phyloP scores from a whole-genome alignment of 2,329 filamentous ascomycete genomes.

The Geosmithia morbida region DNA sequence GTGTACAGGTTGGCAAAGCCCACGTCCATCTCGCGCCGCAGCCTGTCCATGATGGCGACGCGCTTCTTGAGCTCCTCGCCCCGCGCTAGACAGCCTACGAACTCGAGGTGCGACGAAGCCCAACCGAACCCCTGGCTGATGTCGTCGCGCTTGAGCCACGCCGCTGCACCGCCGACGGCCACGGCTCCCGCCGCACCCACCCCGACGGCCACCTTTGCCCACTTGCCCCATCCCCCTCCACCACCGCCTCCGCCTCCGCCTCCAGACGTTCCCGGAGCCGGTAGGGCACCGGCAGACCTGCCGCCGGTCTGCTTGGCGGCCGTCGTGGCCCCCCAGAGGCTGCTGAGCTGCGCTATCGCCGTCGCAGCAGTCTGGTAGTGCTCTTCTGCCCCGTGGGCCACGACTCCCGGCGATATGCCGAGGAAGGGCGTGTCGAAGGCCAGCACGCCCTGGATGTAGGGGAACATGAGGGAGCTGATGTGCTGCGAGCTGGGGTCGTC shows the following conservation, averaged over 20 bases:
- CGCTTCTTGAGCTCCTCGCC: constrained; percentile 67
- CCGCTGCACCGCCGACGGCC: constrained; percentile 67
- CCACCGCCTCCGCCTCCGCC: background rate
- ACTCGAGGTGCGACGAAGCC: constrained; percentile 84
- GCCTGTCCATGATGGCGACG: constrained; percentile 49
- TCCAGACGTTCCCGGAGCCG: constrained; percentile 9
- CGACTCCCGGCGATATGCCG: constrained; percentile 65
- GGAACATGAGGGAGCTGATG: constrained; percentile 68
- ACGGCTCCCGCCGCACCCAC: constrained; percentile 75
- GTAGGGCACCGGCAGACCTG: constrained; percentile 9
- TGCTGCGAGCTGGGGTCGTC: constrained; percentile 10
- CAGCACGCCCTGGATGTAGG: constrained; percentile 77
- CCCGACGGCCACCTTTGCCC: constrained; percentile 75
- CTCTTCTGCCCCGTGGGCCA: constrained; percentile 75
- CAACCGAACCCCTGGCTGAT: constrained; percentile 64
- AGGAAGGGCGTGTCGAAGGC: constrained; percentile 92
- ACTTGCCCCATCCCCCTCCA: constrained; percentile 48
- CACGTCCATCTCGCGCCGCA: constrained; percentile 51
- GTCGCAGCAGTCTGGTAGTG: constrained; percentile 62
- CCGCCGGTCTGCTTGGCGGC: constrained; percentile 13
- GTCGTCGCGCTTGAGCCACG: constrained; percentile 74
- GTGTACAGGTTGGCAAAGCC: constrained; percentile 85
- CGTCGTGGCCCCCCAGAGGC: constrained; percentile 39
- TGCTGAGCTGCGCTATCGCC: constrained; percentile 52
- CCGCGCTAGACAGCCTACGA: constrained; percentile 79